Evolutionary conservation across 106 monocot species (phyloP), one percentile per base, ranked within the genome.

Genomic region (Vanilla planifolia): DNA sequence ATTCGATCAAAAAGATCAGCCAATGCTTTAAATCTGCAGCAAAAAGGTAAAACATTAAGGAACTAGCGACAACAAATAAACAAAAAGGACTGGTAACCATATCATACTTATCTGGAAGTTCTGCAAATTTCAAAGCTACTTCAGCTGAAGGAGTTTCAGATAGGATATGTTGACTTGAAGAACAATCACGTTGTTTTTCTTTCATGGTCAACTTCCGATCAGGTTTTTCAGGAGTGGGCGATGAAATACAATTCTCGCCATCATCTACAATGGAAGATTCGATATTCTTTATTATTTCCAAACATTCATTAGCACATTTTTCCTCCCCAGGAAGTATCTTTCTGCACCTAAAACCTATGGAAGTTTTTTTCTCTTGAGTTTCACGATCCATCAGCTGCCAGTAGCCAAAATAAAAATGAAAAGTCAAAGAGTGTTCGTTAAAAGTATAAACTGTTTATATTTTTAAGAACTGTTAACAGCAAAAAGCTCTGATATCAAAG

Each of bases 21-120:
- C 48, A 88, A 63, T 65, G 25, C 51, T 59, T 74, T 62, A 37
- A 60, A 80, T 37, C 88, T 88, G 51, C 3, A 21, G 57, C 1
- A 42, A 33, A 48, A 55, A 11, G 43, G n/a, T 37, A 48, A 34
- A 25, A 17, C n/a, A n/a, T 25, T 45, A 48, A 36, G 26, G 6
- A 36, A 22, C 6, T 59, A 47, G 62, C 11, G 36, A 15, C 28
- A 40, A 6, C 10, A 1, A 10, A 33, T 30, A 43, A 13, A 32
- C 15, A 9, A 37, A 23, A 61, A 35, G 45, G 40, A 9, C 7
- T 9, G 14, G 40, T 40, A 40, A 9, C 11, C 1, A 40, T 40
- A 14, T 7, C 79, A 64, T 34, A 88, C 88, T 74, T 68, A 8
- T 83, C 83, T 64, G 79, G 83, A 66, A 88, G 66, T 39, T 87